A percentile compares a stretch with the other conserved stretches of the same genome.
These are phyloP conservation scores for Lepidium sativum DNA, from an alignment of 345 rosid genomes.

Conservation along the genomic window DNA sequence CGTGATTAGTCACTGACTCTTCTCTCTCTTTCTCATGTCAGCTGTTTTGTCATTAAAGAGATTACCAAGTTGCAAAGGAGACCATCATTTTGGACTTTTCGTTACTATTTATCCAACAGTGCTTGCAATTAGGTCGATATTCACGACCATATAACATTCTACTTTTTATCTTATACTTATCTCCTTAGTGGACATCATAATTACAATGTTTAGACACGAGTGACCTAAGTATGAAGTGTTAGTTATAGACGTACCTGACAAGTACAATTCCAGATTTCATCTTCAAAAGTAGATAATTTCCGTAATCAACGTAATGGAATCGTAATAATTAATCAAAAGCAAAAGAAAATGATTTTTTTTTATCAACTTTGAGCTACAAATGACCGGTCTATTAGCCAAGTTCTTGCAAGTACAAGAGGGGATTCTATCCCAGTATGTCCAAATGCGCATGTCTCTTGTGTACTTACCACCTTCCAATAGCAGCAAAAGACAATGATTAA, in stretches of 20 bases:
- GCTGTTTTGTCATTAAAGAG: slow-evolving; percentile 11
- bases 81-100: slow-evolving; percentile 25
- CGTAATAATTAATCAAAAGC: not conserved
- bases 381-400: too few species aligned
- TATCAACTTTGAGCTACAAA: too few species aligned
- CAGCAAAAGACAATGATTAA: slow-evolving; percentile 4
- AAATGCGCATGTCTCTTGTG: too few species aligned
- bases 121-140: slow-evolving; percentile 8
- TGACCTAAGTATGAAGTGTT: not conserved
- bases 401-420: too few species aligned
- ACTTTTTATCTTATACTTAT: too few species aligned
- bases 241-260: not conserved
- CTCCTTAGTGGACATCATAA: not conserved
- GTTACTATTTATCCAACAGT: not conserved
- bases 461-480: too few species aligned
- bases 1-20: too few species aligned
- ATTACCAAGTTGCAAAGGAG: slow-evolving; percentile 20
- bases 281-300: not conserved
- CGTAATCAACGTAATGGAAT: slow-evolving; percentile 11
- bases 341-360: too few species aligned
- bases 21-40: not conserved
- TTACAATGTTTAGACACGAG: not conserved
- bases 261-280: slow-evolving; percentile 13
- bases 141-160: too few species aligned
- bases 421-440: too few species aligned